Percentiles rank a stretch among this genome's conserved stretches.
phyloP scores from a whole-genome alignment of 768 basidiomycete genomes.

The Lentinula lateritia region DNA sequence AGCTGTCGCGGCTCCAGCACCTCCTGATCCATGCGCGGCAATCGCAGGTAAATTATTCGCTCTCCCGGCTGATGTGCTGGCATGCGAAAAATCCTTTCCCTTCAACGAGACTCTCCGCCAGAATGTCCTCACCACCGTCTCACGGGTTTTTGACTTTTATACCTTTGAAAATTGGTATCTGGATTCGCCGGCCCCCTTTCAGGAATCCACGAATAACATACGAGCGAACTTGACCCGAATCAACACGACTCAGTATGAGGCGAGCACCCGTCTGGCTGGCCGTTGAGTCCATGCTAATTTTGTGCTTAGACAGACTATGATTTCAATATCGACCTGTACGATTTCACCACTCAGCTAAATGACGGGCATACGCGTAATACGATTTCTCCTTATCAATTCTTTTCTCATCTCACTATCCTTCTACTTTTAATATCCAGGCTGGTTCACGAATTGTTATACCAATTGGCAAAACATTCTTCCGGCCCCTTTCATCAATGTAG shows the following conservation, averaged over 20 bases:
- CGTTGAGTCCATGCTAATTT: neutral
- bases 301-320: constrained; percentile 54
- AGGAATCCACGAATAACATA: constrained; percentile 52
- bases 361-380: constrained; percentile 57
- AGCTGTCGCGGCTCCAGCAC: neutral
- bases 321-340: constrained; percentile 53
- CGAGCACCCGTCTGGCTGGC: constrained; percentile 14
- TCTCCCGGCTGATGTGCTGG: constrained; percentile 47
- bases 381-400: constrained; percentile 10
- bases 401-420: neutral
- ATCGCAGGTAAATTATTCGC: constrained; percentile 36
- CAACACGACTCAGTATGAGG: constrained; percentile 41
- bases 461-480: constrained; percentile 51
- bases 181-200: constrained; percentile 45
- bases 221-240: constrained; percentile 42
- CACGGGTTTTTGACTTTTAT: constrained; percentile 46
- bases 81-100: constrained; percentile 52
- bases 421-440: constrained; percentile 27
- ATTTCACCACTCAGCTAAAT: constrained; percentile 51
- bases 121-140: constrained; percentile 43
- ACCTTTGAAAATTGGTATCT: constrained; percentile 50
- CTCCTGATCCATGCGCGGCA: constrained; percentile 8
- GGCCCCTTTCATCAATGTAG: constrained; percentile 47
- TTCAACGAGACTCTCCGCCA: constrained; percentile 53
- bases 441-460: constrained; percentile 53